phyloP scores from a whole-genome alignment of 2,329 filamentous ascomycete species.

The Lachnellula subtilissima region DNA sequence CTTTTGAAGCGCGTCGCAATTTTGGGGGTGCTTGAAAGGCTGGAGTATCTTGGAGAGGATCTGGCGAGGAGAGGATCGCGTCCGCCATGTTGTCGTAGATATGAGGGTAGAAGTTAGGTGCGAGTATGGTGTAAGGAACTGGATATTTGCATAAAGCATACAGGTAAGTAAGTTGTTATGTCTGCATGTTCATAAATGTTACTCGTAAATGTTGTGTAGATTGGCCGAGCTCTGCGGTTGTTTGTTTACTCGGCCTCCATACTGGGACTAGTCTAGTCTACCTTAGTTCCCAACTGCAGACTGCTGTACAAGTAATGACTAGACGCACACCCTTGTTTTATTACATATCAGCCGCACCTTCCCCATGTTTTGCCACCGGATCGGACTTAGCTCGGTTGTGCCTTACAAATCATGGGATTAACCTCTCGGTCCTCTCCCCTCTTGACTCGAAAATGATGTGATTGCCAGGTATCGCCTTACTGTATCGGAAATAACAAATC shows the following conservation, averaged over 20 bases:
- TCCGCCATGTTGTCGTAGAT: slow-evolving; percentile 16
- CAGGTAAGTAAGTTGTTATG: background rate
- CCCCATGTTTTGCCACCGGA: too few relatives aligned
- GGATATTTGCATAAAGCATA: slow-evolving; percentile 2
- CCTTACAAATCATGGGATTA: too few relatives aligned
- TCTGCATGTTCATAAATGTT: background rate
- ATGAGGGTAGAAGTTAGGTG: slow-evolving; percentile 3
- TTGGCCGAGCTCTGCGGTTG: background rate
- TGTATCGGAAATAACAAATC: background rate
- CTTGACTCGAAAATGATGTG: background rate
- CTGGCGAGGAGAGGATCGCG: slow-evolving; percentile 29
- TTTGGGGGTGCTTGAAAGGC: slow-evolving; percentile 26
- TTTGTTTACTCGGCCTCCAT: background rate
- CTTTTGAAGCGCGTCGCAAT: slow-evolving; percentile 20
- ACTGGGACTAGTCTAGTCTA: background rate
- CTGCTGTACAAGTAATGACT: background rate
- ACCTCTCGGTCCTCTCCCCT: background rate
- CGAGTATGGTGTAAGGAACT: background rate
- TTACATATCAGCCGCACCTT: too few relatives aligned
- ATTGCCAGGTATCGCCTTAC: background rate
- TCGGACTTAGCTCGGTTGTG: too few relatives aligned
- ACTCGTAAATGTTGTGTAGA: background rate
- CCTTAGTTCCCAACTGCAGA: too few relatives aligned
- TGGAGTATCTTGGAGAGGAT: slow-evolving; percentile 31
- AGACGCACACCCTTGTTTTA: background rate